Evolutionary conservation across 2,329 filamentous ascomycete species (phyloP), one percentile per base, ranked within the genome.

Genomic region (Dactylellina cionopaga): DNA sequence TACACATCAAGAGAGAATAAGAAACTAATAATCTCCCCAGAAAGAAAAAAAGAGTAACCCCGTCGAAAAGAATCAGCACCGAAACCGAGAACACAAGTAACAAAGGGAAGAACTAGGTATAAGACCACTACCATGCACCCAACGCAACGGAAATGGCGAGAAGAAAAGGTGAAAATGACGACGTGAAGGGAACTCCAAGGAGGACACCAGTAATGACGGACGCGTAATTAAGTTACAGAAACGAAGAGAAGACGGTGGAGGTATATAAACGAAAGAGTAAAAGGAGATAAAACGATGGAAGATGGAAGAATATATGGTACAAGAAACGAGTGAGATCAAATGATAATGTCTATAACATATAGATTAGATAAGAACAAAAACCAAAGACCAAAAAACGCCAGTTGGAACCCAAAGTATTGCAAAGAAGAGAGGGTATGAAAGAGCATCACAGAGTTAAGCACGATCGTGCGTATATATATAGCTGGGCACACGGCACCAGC

Each of bases 351-450:
- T 68, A 68, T 58, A 6, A 22, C 33, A 22, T 15, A n/a, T 9
- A 44, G 33, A 59, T 39, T n/a, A 51, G 24, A 27, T 24, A 7
- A 39, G 22, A 22, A 49, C 7, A 19, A 19, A 54, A 39, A n/a
- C n/a, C n/a, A n/a, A n/a, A n/a, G n/a, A n/a, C 52, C 62, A 35
- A 11, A 46, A 43, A 68, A 60, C 63, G 44, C 63, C 63, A 47
- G 52, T 31, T 22, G 15, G 19, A 29, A 37, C 15, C n/a, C n/a
- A n/a, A n/a, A n/a, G n/a, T n/a, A 64, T n/a, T 43, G 29, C 6
- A 25, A 49, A 22, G 27, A n/a, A 27, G 39, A 7, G 19, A 54
- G n/a, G 17, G 25, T 22, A 33, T 2, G 19, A 15, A 7, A 11
- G 49, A 47, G 25, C 11, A 47, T 24, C 5, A 24, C 37, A 44